phyloP scores from a whole-genome alignment of 345 rosid genomes.

The Cardamine resedifolia region DNA sequence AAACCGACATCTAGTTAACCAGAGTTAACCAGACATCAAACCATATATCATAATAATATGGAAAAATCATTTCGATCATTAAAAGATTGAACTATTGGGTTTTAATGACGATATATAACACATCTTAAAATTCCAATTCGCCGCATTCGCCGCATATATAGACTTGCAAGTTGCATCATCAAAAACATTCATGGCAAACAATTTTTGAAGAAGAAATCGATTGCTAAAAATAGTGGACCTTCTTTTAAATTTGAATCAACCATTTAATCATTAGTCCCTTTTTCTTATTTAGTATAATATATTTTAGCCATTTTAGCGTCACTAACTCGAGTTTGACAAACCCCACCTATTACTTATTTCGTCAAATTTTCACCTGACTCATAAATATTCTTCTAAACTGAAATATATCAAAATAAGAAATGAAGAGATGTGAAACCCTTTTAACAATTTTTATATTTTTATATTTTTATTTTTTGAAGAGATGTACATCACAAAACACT shows the following conservation, averaged over 20 bases:
- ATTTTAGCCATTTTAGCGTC: constrained; percentile 33
- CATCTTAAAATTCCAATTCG: constrained; percentile 28
- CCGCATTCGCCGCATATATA: constrained; percentile 45
- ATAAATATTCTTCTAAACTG: background rate
- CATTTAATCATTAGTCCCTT: constrained; percentile 39
- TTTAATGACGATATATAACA: constrained; percentile 21
- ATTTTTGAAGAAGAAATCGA: constrained; percentile 37
- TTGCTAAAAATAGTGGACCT: constrained; percentile 43
- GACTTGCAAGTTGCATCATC: constrained; percentile 27
- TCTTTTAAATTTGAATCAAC: constrained; percentile 43
- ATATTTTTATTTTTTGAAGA: too few relatives aligned
- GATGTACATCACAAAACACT: constrained; percentile 23
- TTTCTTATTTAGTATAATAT: constrained; percentile 20
- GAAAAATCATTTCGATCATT: background rate
- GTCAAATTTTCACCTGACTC: constrained; percentile 8
- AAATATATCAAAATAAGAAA: constrained; percentile 19
- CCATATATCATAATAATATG: too few relatives aligned
- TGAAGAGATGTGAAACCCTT: too few relatives aligned
- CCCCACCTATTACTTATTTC: background rate
- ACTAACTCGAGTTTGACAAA: constrained; percentile 27
- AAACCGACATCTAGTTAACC: too few relatives aligned
- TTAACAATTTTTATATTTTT: too few relatives aligned
- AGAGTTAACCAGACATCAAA: too few relatives aligned
- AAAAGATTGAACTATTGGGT: background rate
- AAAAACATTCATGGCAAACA: constrained; percentile 32